A percentile compares a stretch with the other conserved stretches of the same genome.
phyloP scores from a whole-genome alignment of 2,329 filamentous ascomycete genomes.

The Colletotrichum echinochloae region DNA sequence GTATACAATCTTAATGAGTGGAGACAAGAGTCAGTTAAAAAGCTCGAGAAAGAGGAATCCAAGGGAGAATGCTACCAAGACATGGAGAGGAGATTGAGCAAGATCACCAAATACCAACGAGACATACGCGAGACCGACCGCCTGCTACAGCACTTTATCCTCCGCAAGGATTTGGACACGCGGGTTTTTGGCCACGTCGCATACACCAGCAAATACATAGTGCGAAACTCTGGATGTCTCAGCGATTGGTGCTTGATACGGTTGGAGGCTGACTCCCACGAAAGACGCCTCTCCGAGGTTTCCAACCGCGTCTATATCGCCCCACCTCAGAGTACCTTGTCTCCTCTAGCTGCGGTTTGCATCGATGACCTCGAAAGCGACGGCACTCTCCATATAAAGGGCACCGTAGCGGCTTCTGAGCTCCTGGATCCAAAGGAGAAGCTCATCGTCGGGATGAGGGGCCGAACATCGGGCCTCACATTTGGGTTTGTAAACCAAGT shows the following conservation, averaged over 20 bases:
- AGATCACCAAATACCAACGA: no score
- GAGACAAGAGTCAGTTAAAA: no score
- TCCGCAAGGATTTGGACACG: not conserved
- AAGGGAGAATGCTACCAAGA: no score
- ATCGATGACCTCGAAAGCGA: not conserved
- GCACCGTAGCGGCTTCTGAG: not conserved
- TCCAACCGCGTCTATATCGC: not conserved
- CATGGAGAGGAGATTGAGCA: no score
- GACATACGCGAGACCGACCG: no score
- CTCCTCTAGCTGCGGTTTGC: accelerated
- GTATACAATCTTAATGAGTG: no score
- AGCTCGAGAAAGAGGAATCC: no score
- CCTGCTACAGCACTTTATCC: not conserved
- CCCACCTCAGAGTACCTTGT: not conserved
- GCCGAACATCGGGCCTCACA: not conserved
- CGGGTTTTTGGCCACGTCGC: not conserved
- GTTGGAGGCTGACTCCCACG: not conserved
- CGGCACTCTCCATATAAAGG: not conserved
- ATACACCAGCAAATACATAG: not conserved
- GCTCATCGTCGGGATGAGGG: not conserved
- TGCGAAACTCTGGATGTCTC: not conserved
- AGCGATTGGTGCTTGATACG: not conserved
- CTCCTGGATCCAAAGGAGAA: not conserved
- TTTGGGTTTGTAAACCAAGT: not conserved
- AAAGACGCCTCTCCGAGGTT: not conserved